Base-by-base conservation (phyloP, 805 yeast genomes). In the Suhomyces sp. region DNA sequence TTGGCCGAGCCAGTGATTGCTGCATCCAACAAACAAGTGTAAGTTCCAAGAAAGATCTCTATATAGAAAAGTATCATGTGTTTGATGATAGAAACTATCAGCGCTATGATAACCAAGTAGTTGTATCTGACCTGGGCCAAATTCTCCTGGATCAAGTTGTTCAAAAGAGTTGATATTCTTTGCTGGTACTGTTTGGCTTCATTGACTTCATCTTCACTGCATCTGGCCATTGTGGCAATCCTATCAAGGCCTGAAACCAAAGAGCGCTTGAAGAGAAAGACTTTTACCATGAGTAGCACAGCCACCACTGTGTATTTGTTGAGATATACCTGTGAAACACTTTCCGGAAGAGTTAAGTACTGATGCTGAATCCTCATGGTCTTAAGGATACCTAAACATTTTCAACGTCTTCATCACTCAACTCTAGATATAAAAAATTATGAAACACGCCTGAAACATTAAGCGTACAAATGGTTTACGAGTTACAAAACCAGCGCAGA, bases 41-140 rank as follows among this genome's bases (percentile, higher is more conserved):
- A 89, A 0, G 98, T 94, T 0, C 97, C 98, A 2, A 91, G 66
- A 46, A 87, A 80, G 56, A 93, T 60, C 29, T 91, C 90, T 7
- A 93, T 69, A 6, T 82, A 71, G 62, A 93, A 89, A 3, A 82
- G 62, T 0, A 89, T 63, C 40, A 91, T 56, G 41, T 77, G 75
- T 58, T 87, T 85, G 6, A 85, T 70, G 0, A 83, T 86, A 0
- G 82, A 78, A 0, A 89, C 62, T 9, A 82, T 59, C 46, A 83
- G 52, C 1, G 74, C 60, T 9, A 88, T 50, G 0, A 78, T 57
- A 2, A 72, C 64, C 25, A 78, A 60, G 8, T 83, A 68, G 0
- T 77, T 82, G 8, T 73, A 66, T 33, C 84, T 77, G 0, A 84
- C 62, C 39, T 77, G 75, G 12, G 77, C 73, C 37, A 88, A 61